Conservation (phyloP, 1,139 yeast species). For the Blastobotrys persicus region DNA sequence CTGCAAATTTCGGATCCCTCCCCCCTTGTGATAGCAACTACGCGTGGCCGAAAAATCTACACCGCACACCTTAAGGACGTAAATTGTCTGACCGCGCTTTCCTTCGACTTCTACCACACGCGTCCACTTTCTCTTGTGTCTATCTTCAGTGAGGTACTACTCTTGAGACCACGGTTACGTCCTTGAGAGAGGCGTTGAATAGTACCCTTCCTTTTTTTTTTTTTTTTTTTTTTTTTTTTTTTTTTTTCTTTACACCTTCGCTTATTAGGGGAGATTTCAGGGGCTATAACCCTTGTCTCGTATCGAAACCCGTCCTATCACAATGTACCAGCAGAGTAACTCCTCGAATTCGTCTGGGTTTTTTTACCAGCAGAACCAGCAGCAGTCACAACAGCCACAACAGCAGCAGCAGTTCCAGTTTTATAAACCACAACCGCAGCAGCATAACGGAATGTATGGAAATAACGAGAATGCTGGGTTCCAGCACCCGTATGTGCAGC, state of each 20-base stretch:
- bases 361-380: constrained; percentile 21
- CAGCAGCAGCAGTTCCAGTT: constrained; percentile 13
- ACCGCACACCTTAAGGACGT: constrained; percentile 1
- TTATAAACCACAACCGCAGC: constrained; percentile 9
- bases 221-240: not conserved
- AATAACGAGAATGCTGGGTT: constrained; percentile 4
- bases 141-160: not conserved
- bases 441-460: not conserved
- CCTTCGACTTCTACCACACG: not conserved
- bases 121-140: not conserved
- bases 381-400: constrained; percentile 5
- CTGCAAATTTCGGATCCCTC: constrained; percentile 1
- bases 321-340: constrained; percentile 17
- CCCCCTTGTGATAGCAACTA: constrained; percentile 9
- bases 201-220: not conserved
- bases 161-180: not conserved
- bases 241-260: not conserved
- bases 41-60: not conserved
- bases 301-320: constrained; percentile 3
- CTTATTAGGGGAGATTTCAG: no score
- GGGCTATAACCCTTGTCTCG: constrained; percentile 10
- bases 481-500: constrained; percentile 13
- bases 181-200: no score
- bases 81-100: not conserved
- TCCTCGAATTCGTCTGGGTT: constrained; percentile 27